Evolutionary conservation across 2,329 filamentous ascomycete genomes (phyloP).

Genomic region (Paramyrothecium roridum): DNA sequence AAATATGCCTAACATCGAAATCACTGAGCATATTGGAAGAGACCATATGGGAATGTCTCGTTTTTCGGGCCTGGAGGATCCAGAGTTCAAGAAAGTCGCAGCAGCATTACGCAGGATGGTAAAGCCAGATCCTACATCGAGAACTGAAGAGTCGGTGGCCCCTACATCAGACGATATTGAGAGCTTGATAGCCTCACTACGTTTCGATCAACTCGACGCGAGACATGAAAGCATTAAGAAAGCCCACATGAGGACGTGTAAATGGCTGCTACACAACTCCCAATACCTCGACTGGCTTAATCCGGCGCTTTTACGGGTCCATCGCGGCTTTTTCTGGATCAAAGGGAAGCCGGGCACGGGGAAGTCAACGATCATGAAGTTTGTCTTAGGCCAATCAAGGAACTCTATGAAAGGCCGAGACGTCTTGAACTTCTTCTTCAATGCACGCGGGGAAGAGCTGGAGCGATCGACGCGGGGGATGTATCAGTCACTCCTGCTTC

Average conservation of each 20-base stretch:
- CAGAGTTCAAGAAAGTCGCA: constrained; percentile 27
- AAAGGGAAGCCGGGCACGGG: constrained; percentile 41
- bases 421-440: constrained; percentile 46
- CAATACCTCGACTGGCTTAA: constrained; percentile 36
- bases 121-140: neutral
- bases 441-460: constrained; percentile 37
- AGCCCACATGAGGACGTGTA: constrained; percentile 33
- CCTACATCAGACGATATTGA: neutral
- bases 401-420: constrained; percentile 11
- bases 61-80: constrained; percentile 22
- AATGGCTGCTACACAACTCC: constrained; percentile 32
- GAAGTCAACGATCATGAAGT: constrained; percentile 47
- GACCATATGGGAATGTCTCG: constrained; percentile 34
- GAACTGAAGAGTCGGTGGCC: neutral
- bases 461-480: constrained; percentile 45
- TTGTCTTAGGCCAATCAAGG: constrained; percentile 12
- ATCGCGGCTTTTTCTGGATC: constrained; percentile 43
- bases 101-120: constrained; percentile 9
- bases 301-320: constrained; percentile 5
- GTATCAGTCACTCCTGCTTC: constrained; percentile 45
- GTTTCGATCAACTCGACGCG: constrained; percentile 34
- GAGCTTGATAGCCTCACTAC: constrained; percentile 23
- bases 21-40: constrained; percentile 24
- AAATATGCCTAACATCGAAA: constrained; percentile 22
- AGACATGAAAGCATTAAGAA: constrained; percentile 30